Conservation (phyloP, 2,329 filamentous ascomycete genomes). For the Venturiaceae sp. region DNA sequence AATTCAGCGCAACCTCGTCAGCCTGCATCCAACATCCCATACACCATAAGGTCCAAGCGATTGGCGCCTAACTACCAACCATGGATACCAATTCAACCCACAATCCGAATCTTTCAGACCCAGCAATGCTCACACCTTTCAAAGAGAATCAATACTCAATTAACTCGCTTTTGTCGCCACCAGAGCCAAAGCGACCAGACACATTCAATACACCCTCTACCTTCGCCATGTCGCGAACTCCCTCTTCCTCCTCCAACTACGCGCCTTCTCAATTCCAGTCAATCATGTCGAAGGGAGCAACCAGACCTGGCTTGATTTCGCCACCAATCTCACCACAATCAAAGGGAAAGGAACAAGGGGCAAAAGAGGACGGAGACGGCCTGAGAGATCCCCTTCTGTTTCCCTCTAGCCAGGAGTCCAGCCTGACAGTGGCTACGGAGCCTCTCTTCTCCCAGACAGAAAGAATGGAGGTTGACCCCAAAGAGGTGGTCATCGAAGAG, state of each 20-base stretch:
- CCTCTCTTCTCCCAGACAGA: constrained; percentile 6
- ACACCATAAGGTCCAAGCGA: neutral
- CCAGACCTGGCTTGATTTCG: constrained; percentile 15
- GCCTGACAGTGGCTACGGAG: neutral
- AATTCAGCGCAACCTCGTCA: neutral
- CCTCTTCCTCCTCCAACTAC: constrained; percentile 20
- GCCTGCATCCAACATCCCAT: neutral
- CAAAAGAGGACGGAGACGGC: constrained; percentile 16
- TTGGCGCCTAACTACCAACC: neutral
- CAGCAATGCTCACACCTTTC: neutral
- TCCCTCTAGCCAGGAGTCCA: neutral
- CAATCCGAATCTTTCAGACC: neutral
- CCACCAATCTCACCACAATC: constrained; percentile 29
- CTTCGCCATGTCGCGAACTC: constrained; percentile 14
- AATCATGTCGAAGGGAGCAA: constrained; percentile 8
- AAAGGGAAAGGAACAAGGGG: constrained; percentile 26
- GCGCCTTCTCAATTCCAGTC: constrained; percentile 15
- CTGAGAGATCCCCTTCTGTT: constrained; percentile 6
- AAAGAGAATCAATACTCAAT: neutral
- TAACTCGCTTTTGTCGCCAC: constrained; percentile 27
- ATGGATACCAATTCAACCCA: neutral
- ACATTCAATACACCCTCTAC: constrained; percentile 25
- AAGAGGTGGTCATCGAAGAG: constrained; percentile 3
- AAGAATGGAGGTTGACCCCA: neutral
- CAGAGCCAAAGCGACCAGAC: constrained; percentile 26